Evolutionary conservation across 306 rosid genomes (phyloP), one percentile per base, ranked within the genome.

Genomic region (Begonia fuchsioides): DNA sequence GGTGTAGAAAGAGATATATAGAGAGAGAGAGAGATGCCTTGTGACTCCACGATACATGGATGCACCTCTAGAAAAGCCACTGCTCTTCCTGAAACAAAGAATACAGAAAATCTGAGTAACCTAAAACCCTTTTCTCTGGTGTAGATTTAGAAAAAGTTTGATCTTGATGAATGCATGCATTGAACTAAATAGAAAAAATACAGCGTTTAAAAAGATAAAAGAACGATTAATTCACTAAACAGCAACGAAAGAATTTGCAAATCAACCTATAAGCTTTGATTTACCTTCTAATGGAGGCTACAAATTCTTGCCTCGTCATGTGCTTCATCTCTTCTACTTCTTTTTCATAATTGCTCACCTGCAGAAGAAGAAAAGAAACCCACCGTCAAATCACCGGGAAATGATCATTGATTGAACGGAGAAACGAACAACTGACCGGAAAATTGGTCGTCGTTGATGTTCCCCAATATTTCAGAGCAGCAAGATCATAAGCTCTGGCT

Each of bases 21-120:
- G 13, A 50, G 53, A 54, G 9, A 44, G 52, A 39, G 26, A 17
- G 14, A 49, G 45, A 3, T 39, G 86, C 98, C 98, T 92, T 63
- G 98, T 92, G 32, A 92, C 98, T 50, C 98, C 98, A 12, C 98
- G 96, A 59, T 92, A 92, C 98, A 82, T 92, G 49, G 98, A 92
- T 55, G 98, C 98, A 32, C 98, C 98, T 64, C 98, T 75, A 3
- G 98, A 92, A 70, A 92, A 92, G 9, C 96, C 96, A 72, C 96
- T 92, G 52, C 98, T 92, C 62, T 85, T 92, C 78, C 98, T 92
- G 86, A 60, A 58, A 54, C 49, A 38, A 20, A 32, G 15, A 13
- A 3, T 10, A 6, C 12, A 11, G 10, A 50, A 6, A 12, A 41
- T 41, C 45, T 10, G 45, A 26, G 12, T 41, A 1, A 41, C 10